Conservation (phyloP, 495 filamentous ascomycete species). For the Usnea hakonensis region DNA sequence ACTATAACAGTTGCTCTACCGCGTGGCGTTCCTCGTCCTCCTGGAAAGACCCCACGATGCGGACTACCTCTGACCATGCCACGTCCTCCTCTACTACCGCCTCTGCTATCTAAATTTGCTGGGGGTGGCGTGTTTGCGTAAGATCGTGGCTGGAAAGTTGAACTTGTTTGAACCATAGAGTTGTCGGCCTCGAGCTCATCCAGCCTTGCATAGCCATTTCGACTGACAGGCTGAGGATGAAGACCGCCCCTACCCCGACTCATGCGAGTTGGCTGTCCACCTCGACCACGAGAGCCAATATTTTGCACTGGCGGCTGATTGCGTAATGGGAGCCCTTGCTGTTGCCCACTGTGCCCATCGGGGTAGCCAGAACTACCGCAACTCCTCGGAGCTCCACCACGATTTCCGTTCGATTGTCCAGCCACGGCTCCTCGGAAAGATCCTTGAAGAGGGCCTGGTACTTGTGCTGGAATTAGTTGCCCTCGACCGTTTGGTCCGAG, state of each 20-base stretch:
- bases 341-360: constrained; percentile 23
- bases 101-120: constrained; percentile 47
- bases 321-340: constrained; percentile 25
- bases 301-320: constrained; percentile 26
- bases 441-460: constrained; percentile 61
- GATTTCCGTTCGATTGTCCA: constrained; percentile 30
- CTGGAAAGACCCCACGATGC: constrained; percentile 23
- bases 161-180: constrained; percentile 45
- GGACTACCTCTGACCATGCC: constrained; percentile 34
- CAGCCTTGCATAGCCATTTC: constrained; percentile 46
- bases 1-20: constrained; percentile 17
- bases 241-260: constrained; percentile 30
- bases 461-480: constrained; percentile 60
- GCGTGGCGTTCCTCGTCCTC: constrained; percentile 15
- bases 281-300: constrained; percentile 20
- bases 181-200: constrained; percentile 42
- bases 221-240: constrained; percentile 27
- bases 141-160: constrained; percentile 48
- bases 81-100: constrained; percentile 48
- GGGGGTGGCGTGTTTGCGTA: constrained; percentile 80
- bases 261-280: constrained; percentile 30
- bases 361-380: constrained; percentile 38
- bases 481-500: constrained; percentile 45
- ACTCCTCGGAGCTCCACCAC: constrained; percentile 33
- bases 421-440: constrained; percentile 64